Percentiles rank a stretch among this genome's conserved stretches.
Evolutionary conservation across 345 rosid species (phyloP).

Genomic region (Eutrema japonicum): DNA sequence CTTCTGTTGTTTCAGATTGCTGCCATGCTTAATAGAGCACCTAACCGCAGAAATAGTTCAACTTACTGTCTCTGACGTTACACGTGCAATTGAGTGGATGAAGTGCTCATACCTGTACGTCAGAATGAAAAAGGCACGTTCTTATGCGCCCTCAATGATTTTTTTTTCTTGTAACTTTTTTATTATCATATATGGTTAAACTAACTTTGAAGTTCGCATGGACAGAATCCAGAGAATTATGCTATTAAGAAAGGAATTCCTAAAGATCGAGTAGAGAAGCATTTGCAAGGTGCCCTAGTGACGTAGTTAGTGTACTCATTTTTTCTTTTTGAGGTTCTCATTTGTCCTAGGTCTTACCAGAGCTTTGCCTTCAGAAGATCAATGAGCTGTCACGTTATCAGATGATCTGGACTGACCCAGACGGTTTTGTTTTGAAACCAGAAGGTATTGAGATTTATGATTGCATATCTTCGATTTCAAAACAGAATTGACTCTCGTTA

Average conservation of each 20-base stretch:
- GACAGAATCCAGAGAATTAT: slow-evolving; percentile 90
- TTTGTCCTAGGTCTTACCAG: slow-evolving; percentile 47
- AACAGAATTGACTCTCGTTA: slow-evolving; percentile 13
- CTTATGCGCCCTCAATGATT: slow-evolving; percentile 10
- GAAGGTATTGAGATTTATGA: slow-evolving; percentile 57
- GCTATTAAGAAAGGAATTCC: slow-evolving; percentile 77
- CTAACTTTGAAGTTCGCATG: slow-evolving; percentile 26
- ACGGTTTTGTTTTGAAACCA: slow-evolving; percentile 88
- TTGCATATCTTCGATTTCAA: slow-evolving; percentile 21
- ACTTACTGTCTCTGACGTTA: slow-evolving; percentile 77
- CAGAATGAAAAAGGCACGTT: slow-evolving; percentile 86
- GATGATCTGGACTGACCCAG: slow-evolving; percentile 88
- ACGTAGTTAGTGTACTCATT: slow-evolving; percentile 23
- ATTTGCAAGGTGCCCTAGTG: slow-evolving; percentile 68
- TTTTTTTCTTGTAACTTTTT: not conserved
- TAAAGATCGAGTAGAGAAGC: slow-evolving; percentile 78
- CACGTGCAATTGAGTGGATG: slow-evolving; percentile 96
- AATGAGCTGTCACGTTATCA: slow-evolving; percentile 77
- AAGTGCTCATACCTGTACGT: slow-evolving; percentile 91
- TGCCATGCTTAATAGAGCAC: slow-evolving; percentile 89
- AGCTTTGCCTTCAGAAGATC: slow-evolving; percentile 78
- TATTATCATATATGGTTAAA: slow-evolving; percentile 9
- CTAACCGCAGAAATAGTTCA: slow-evolving; percentile 98
- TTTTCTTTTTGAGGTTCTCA: slow-evolving; percentile 36
- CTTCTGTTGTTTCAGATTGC: slow-evolving; percentile 59